Evolutionary conservation across 805 yeast genomes (phyloP).

Genomic region (Metschnikowia rubicola): DNA sequence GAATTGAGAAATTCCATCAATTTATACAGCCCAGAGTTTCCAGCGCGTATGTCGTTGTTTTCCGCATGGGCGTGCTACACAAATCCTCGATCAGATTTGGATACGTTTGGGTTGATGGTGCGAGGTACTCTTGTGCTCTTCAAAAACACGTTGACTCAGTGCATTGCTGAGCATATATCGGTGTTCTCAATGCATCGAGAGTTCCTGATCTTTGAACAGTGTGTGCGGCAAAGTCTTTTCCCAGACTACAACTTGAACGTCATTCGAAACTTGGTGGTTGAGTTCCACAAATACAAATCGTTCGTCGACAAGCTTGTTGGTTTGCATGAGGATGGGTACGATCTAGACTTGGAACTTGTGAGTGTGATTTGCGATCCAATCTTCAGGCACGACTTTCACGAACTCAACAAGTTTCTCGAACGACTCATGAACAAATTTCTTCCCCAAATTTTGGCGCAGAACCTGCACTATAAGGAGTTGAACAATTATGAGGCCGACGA

Average conservation of each 20-base stretch:
- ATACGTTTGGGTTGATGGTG: slow-evolving; percentile 31
- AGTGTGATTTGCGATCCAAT: slow-evolving; percentile 11
- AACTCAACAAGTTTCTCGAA: slow-evolving; percentile 29
- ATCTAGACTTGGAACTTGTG: slow-evolving; percentile 2
- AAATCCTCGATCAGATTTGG: slow-evolving; percentile 29
- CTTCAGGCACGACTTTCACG: slow-evolving; percentile 20
- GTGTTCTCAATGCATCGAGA: slow-evolving; percentile 7
- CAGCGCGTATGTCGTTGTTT: slow-evolving; percentile 36
- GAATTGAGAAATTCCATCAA: slow-evolving; percentile 32
- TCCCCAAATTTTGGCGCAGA: slow-evolving; percentile 27
- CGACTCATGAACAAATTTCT: slow-evolving; percentile 24
- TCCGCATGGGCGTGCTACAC: slow-evolving; percentile 35
- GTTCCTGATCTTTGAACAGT: slow-evolving; percentile 22
- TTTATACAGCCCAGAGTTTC: slow-evolving; percentile 30
- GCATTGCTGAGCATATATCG: slow-evolving; percentile 1
- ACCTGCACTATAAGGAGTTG: slow-evolving; percentile 22
- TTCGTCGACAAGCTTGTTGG: slow-evolving; percentile 16
- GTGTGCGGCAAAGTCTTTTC: slow-evolving; percentile 20
- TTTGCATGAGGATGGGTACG: slow-evolving; percentile 8
- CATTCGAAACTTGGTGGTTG: slow-evolving; percentile 24
- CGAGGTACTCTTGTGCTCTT: slow-evolving; percentile 34
- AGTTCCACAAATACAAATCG: slow-evolving; percentile 25
- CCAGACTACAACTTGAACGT: slow-evolving; percentile 37
- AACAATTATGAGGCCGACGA: slow-evolving; percentile 14
- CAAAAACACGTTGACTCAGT: slow-evolving; percentile 20